Base-by-base conservation (phyloP, 257 asterid species). In the Solanum pinnatisectum region DNA sequence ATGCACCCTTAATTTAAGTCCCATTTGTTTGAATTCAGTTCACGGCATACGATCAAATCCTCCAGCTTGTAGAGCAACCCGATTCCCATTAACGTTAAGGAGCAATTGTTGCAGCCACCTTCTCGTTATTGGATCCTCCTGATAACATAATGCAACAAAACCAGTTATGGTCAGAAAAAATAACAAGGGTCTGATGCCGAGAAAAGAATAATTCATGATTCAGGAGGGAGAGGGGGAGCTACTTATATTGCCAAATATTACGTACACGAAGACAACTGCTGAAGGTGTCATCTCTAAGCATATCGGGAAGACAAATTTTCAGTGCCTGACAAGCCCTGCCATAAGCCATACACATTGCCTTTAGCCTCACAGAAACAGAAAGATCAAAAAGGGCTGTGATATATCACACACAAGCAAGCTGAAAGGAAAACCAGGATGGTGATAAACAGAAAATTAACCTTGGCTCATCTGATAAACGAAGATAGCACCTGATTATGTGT, bases 21-120 rank as follows among this genome's bases (percentile, higher is more conserved):
- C 39, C 46, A 44, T 12, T 44, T 44, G 84, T 42, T 59, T 33
- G 72, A 49, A 76, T n/a, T 78, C 52, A 89, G 89, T 32, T 91
- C 88, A 89, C 90, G 85, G 89, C 91, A 92, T 87, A 88, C 93
- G 96, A 67, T 95, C 98, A 65, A 96, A 72, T 72, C 92, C 96
- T 23, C 93, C 95, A 44, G 96, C 98, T 2, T 93, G 97, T 92
- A 93, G 86, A 18, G 91, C 89, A 73, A 90, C 94, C 77, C 95
- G 91, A 65, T 95, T 94, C 87, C 94, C 98, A 89, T 93, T 96
- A 83, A 95, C 95, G 14, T 95, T 96, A 91, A 49, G 90, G 87
- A 95, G 92, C 93, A 95, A 88, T 65, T 96, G 98, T 44, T 95
- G 98, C 27, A 96, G 89, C 98, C 98, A 96, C 93, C 95, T 92